Evolutionary conservation across 345 rosid genomes (phyloP).

Genomic region (Zanthoxylum bungeanum): DNA sequence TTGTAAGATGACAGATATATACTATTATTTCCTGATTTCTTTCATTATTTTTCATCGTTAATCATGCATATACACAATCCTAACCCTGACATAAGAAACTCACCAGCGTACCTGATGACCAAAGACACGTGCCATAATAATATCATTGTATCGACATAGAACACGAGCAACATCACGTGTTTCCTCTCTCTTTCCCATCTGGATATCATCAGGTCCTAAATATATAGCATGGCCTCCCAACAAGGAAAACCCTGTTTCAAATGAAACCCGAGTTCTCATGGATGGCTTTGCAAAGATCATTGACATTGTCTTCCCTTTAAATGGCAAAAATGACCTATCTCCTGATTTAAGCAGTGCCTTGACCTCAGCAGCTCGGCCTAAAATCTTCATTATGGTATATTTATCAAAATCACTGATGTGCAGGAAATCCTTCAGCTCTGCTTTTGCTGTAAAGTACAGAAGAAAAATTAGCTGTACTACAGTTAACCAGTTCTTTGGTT

Average conservation of each 20-base stretch:
- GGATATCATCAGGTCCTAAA: slow-evolving; percentile 87
- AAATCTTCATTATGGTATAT: slow-evolving; percentile 59
- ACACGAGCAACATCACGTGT: slow-evolving; percentile 98
- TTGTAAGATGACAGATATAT: neutral
- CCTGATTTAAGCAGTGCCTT: slow-evolving; percentile 85
- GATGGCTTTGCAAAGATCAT: slow-evolving; percentile 98
- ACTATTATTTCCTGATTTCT: neutral
- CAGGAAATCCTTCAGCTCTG: slow-evolving; percentile 62
- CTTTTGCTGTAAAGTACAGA: slow-evolving; percentile 39
- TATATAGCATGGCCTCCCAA: slow-evolving; percentile 95
- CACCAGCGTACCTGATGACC: slow-evolving; percentile 98
- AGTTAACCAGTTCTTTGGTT: neutral
- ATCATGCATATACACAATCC: neutral
- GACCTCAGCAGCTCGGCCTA: slow-evolving; percentile 75
- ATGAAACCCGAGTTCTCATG: slow-evolving; percentile 94
- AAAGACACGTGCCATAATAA: slow-evolving; percentile 93
- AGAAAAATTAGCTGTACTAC: neutral
- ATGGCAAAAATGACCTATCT: slow-evolving; percentile 70
- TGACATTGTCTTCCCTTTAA: slow-evolving; percentile 91
- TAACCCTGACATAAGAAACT: slow-evolving; percentile 34
- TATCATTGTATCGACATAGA: slow-evolving; percentile 79
- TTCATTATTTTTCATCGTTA: neutral
- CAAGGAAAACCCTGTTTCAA: slow-evolving; percentile 92
- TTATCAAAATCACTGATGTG: slow-evolving; percentile 87
- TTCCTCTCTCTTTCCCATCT: slow-evolving; percentile 96